Evolutionary conservation across 345 rosid species (phyloP), one percentile per base, ranked within the genome.

Genomic region (Firmiana major): DNA sequence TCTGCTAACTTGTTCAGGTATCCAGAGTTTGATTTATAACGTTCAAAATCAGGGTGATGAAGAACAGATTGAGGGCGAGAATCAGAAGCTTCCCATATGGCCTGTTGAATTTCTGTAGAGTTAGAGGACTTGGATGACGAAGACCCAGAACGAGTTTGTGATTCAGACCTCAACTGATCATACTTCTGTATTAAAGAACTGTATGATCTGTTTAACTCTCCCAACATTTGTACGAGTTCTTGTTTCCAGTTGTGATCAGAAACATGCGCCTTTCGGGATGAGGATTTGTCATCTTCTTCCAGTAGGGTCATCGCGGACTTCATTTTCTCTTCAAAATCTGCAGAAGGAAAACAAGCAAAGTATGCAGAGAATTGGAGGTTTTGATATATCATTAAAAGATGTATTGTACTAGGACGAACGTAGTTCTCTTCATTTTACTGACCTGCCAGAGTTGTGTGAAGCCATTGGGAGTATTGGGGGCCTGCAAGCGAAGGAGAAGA

Each of bases 261-360:
- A 49, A 59, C 73, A 31, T 65, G 77, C 31, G 11, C 55, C 45
- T 34, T 66, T 12, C 28, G 40, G 10, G 21, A 51, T 38, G 80
- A 59, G 9, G 78, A 57, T 12, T 53, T 70, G 0, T 74, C 59
- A 2, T 76, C 46, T 43, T 77, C 80, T 73, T 60, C 83, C 75
- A 82, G 19, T 43, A 87, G 77, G 79, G 49, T 80, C 82, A 62
- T 53, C 65, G 83, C 74, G 57, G 77, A 78, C 40, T 78, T 75
- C 84, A 82, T 77, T 31, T 83, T 86, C 74, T 62, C 73, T 17
- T 85, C 83, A 34, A 79, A 65, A 13, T 85, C 92, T 89, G 89
- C 82, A 81, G 22, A 74, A 42, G 31, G n/a, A 65, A 73, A 49
- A 13, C 31, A 57, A 28, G 62, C 22, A 3, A 8, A 22, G 6